Conservation (phyloP, 371 early-diverging fungal genomes). For the Coelomomyces lativittatus region DNA sequence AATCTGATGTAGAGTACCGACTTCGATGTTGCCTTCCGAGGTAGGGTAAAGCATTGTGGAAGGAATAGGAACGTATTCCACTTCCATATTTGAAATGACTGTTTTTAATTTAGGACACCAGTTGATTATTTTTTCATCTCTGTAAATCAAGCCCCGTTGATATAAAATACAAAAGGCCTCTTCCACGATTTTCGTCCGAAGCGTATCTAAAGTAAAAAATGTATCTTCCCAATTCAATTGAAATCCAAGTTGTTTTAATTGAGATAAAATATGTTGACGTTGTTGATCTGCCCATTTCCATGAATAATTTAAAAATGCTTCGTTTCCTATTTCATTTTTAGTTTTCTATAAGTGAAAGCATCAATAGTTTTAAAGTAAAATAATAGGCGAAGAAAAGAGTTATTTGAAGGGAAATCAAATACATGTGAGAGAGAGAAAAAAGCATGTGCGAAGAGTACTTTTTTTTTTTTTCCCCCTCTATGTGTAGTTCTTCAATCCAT, state of each 20-base stretch:
- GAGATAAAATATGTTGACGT: constrained; percentile 31
- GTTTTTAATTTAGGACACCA: constrained; percentile 88
- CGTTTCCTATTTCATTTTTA: constrained; percentile 34
- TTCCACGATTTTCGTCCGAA: constrained; percentile 53
- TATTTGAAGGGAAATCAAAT: too few relatives aligned
- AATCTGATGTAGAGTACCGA: constrained; percentile 49
- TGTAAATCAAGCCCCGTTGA: constrained; percentile 73
- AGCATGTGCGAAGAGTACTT: too few relatives aligned
- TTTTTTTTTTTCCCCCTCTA: too few relatives aligned
- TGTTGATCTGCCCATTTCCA: constrained; percentile 46
- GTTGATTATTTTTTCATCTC: constrained; percentile 77
- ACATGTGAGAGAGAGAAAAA: too few relatives aligned
- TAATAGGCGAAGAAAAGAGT: not conserved
- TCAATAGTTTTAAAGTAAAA: not conserved
- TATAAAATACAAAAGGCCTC: constrained; percentile 73
- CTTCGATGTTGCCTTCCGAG: constrained; percentile 39
- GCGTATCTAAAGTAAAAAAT: constrained; percentile 81
- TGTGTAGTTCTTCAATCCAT: too few relatives aligned
- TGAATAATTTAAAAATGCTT: constrained; percentile 32
- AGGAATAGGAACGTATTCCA: constrained; percentile 54
- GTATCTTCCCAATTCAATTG: constrained; percentile 64
- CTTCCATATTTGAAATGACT: constrained; percentile 87
- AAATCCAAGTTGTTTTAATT: constrained; percentile 55
- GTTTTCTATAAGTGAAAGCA: constrained; percentile 5
- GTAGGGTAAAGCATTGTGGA: too few relatives aligned